Conservation (phyloP, 2,329 filamentous ascomycete genomes). For the Colletotrichum theobromicola region DNA sequence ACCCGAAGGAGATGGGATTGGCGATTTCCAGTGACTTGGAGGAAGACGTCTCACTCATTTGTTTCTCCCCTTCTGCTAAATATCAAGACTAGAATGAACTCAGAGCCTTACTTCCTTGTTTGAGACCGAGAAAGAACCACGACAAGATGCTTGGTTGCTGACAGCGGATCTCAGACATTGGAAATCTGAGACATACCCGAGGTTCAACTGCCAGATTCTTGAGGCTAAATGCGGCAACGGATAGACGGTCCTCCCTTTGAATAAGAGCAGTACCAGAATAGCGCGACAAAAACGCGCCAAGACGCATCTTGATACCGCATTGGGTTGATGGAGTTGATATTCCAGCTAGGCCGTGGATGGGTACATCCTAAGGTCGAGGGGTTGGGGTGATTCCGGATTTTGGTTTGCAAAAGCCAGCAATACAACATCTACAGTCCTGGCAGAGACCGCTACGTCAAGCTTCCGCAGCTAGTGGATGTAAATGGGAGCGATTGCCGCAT, state of each 20-base stretch:
- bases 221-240: neutral
- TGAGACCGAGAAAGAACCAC: neutral
- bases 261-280: neutral
- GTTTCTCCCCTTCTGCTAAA: neutral
- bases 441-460: neutral
- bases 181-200: neutral
- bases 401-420: neutral
- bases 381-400: neutral
- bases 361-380: neutral
- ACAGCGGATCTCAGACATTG: neutral
- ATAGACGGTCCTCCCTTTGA: neutral
- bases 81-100: neutral
- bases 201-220: neutral
- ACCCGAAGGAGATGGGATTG: neutral
- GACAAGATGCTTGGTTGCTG: neutral
- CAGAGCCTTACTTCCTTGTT: neutral
- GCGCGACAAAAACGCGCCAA: neutral
- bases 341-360: neutral
- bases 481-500: accelerated
- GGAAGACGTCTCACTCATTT: neutral
- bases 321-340: neutral
- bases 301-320: neutral
- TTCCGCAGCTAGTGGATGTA: neutral
- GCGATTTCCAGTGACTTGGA: neutral
- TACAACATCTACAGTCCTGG: neutral